Conservation (phyloP, 129 eudicot genomes). For the Ambrosia artemisiifolia region DNA sequence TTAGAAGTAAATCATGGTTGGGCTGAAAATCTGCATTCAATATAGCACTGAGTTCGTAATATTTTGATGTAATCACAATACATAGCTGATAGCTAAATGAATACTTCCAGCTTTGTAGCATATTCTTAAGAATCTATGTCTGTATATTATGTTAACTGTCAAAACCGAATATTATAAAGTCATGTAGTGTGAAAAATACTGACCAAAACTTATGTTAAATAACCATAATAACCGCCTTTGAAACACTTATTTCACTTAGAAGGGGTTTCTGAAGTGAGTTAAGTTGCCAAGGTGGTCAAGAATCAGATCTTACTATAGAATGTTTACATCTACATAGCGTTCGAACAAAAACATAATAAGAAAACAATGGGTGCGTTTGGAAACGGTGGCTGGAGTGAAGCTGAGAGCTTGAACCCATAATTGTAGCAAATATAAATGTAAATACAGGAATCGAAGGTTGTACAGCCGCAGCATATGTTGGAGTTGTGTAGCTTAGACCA, state of each 20-base stretch:
- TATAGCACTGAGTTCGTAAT: no score
- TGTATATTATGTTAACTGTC: no score
- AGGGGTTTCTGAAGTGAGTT: not conserved
- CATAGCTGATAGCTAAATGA: no score
- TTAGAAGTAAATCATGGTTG: no score
- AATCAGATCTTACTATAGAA: not conserved
- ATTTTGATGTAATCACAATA: no score
- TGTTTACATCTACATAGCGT: no score
- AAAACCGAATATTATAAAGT: not conserved
- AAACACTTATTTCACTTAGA: no score
- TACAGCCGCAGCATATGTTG: slow-evolving; percentile 91
- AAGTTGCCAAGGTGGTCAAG: not conserved
- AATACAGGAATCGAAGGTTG: slow-evolving; percentile 96
- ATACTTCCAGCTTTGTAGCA: no score
- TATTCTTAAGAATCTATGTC: no score
- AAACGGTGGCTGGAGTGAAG: not conserved
- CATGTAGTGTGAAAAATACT: not conserved
- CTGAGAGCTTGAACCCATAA: slow-evolving; percentile 66
- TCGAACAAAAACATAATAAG: not conserved
- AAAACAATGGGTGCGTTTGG: not conserved
- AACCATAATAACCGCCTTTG: not conserved
- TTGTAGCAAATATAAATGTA: slow-evolving; percentile 70
- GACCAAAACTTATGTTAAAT: not conserved
- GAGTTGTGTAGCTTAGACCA: slow-evolving; percentile 95
- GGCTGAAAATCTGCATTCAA: no score